These are phyloP conservation scores for Ceratocystis variospora DNA, from an alignment of 2,329 filamentous ascomycete species.

Conservation along the genomic window DNA sequence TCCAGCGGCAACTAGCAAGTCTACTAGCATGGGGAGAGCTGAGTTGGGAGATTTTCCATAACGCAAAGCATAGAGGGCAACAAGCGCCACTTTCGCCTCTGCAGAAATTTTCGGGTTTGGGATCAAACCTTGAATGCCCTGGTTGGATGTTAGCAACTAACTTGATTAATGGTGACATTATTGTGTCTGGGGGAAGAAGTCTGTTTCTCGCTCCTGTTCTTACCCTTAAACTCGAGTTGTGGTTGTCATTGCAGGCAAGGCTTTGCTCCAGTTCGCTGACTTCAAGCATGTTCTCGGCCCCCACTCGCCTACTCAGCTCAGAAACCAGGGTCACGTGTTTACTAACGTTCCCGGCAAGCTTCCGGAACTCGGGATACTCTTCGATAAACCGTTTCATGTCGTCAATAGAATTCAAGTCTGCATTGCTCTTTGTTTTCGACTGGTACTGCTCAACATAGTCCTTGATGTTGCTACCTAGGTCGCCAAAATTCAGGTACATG, in stretches of 20 bases:
- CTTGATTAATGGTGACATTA: not conserved
- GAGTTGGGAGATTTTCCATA: slow-evolving; percentile 81
- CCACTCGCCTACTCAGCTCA: slow-evolving; percentile 78
- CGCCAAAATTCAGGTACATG: slow-evolving; percentile 96
- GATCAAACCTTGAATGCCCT: slow-evolving; percentile 77
- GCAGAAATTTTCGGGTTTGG: slow-evolving; percentile 62
- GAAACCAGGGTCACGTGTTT: slow-evolving; percentile 95
- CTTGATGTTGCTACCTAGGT: slow-evolving; percentile 90
- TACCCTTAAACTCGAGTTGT: slow-evolving; percentile 80
- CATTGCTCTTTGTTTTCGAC: slow-evolving; percentile 88
- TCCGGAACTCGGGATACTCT: slow-evolving; percentile 95
- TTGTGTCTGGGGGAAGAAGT: not conserved
- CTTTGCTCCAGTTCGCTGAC: slow-evolving; percentile 96
- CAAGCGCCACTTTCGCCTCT: slow-evolving; percentile 76
- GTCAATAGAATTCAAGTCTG: slow-evolving; percentile 89
- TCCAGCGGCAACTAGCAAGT: slow-evolving; percentile 74
- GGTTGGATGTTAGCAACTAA: slow-evolving; percentile 2
- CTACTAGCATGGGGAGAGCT: slow-evolving; percentile 68
- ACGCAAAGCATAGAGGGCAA: slow-evolving; percentile 86
- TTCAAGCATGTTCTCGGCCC: slow-evolving; percentile 76
- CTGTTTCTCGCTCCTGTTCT: slow-evolving; percentile 18
- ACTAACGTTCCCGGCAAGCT: slow-evolving; percentile 92
- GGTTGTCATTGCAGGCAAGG: slow-evolving; percentile 91
- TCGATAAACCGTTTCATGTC: slow-evolving; percentile 99
- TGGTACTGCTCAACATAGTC: slow-evolving; percentile 98